These are phyloP conservation scores for Capsicum chinense DNA, from an alignment of 257 asterid species.

Conservation along the genomic window DNA sequence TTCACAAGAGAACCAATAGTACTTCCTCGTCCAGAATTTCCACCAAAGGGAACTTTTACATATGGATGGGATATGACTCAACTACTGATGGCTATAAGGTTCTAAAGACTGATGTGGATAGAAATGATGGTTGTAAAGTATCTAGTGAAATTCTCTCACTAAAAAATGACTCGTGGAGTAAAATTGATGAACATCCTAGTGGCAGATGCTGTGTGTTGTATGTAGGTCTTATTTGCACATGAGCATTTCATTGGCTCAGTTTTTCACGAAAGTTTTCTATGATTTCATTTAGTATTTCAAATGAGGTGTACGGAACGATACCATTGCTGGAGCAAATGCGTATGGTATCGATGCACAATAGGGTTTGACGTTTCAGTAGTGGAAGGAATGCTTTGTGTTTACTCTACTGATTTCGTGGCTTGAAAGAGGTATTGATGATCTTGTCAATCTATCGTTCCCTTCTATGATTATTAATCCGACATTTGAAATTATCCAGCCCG, in stretches of 20 bases:
- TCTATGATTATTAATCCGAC: not conserved
- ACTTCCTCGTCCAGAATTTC: not conserved
- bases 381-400: not conserved
- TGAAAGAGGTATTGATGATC: slow-evolving; percentile 28
- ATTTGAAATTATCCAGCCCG: slow-evolving; percentile 13
- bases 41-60: not conserved
- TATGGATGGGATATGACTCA: not conserved
- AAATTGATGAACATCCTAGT: not conserved
- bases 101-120: not conserved
- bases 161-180: not conserved
- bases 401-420: not conserved
- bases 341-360: not conserved
- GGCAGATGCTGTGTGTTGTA: not conserved
- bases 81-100: not conserved
- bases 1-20: not conserved
- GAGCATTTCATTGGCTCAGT: not conserved
- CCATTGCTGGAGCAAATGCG: not conserved
- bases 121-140: not conserved
- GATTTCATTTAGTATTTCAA: not conserved
- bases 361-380: not conserved
- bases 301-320: not conserved
- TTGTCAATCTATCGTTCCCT: not conserved
- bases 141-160: not conserved
- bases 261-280: not conserved
- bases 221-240: not conserved